phyloP scores from a whole-genome alignment of 164 flowering plant species.

The Vitis labrusca region DNA sequence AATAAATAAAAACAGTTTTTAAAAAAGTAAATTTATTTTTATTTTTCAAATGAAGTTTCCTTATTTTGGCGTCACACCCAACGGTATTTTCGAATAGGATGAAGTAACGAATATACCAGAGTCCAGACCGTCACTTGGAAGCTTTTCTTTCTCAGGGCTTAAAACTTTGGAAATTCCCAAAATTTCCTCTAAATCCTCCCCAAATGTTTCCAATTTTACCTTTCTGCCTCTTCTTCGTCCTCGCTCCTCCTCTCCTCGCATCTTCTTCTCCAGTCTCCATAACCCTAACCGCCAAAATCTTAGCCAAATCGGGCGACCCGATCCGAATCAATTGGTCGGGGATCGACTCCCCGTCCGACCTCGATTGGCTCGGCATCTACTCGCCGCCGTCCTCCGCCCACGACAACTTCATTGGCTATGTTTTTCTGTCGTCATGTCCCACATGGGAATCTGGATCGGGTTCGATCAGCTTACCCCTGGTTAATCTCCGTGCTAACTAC shows the following conservation, averaged over 20 bases:
- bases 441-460: slow-evolving; percentile 81
- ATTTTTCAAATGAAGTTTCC: too few species aligned
- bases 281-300: slow-evolving; percentile 40
- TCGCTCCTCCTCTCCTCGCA: slow-evolving; percentile 7
- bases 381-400: slow-evolving; percentile 69
- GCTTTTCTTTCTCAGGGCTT: too few species aligned
- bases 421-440: slow-evolving; percentile 61
- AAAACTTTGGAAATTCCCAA: too few species aligned
- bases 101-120: too few species aligned
- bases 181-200: too few species aligned
- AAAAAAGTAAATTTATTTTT: too few species aligned
- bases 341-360: slow-evolving; percentile 55
- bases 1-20: too few species aligned
- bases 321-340: slow-evolving; percentile 61
- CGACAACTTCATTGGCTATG: slow-evolving; percentile 79
- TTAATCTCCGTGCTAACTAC: slow-evolving; percentile 76
- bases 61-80: too few species aligned
- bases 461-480: slow-evolving; percentile 56
- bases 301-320: slow-evolving; percentile 56
- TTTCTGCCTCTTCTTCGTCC: slow-evolving; percentile 14
- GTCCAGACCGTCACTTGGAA: too few species aligned
- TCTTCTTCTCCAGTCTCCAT: slow-evolving; percentile 29
- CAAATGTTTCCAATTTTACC: slow-evolving; percentile 6
- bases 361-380: slow-evolving; percentile 89
- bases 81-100: too few species aligned